Base-by-base conservation (phyloP, 495 filamentous ascomycete genomes). In the Margaritispora aquatica region DNA sequence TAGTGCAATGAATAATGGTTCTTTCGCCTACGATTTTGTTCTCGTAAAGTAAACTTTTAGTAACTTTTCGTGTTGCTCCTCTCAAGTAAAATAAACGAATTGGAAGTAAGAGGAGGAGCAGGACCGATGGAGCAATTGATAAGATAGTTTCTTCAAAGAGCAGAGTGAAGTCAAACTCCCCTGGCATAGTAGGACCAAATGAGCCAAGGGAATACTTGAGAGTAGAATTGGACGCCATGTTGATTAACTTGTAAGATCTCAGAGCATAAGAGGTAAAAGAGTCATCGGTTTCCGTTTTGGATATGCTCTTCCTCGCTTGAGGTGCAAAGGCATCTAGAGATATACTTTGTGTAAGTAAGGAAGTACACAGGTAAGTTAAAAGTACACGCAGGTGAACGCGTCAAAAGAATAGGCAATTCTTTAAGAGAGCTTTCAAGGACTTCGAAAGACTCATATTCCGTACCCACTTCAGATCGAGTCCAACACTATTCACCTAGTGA, bases 131-230 rank as follows among this genome's bases (percentile, higher is more conserved):
- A 5, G 81, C 66, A 8, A 83, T 70, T 9, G 73, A 71, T 19
- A 84, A 71, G 49, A 86, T 75, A 1, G 73, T 70, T 57, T 84
- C 76, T 65, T 87, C 80, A 58, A 86, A 85, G 26, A 80, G 65
- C 24, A 84, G 69, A 24, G 82, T 84, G 63, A 86, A 88, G 54
- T 88, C 84, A 65, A 88, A 80, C 13, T 27, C 23, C 2, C 26
- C 26, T 2, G 60, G 54, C n/a, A 26, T 27, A 19, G 55, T 9
- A 13, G 60, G 60, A 13, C 55, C 55, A 36, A 57, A 62, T 9
- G 59, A 57, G 31, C 55, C 26, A 2, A 49, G 11, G 2, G 51
- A 36, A 50, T 31, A 24, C 7, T 34, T 17, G 11, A 51, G 22
- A 1, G 57, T 51, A 23, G 21, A 2, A 51, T 51, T 51, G 48